These are phyloP conservation scores for Tetrapisispora fleetii DNA, from an alignment of 805 yeast genomes.

Conservation along the genomic window DNA sequence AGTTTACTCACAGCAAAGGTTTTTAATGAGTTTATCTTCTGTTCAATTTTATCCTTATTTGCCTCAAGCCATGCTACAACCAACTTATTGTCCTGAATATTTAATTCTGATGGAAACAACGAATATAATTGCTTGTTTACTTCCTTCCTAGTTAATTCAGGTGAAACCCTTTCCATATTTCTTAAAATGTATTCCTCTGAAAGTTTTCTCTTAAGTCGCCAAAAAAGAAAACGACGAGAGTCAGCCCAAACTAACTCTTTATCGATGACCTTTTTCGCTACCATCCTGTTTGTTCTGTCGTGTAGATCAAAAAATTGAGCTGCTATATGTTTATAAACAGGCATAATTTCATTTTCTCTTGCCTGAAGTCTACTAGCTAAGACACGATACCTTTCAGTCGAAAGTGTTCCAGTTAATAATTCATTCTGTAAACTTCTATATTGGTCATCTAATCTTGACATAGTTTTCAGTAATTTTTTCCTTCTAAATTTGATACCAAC, in stretches of 20 bases:
- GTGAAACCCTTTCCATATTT: constrained; percentile 54
- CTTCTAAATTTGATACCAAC: constrained; percentile 96
- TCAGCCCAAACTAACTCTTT: constrained; percentile 78
- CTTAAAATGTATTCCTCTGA: constrained; percentile 81
- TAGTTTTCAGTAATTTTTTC: constrained; percentile 78
- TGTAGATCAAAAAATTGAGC: constrained; percentile 97
- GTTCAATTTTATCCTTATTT: constrained; percentile 53
- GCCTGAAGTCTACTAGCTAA: constrained; percentile 56
- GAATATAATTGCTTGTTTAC: constrained; percentile 76
- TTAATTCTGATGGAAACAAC: constrained; percentile 67
- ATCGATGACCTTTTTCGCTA: constrained; percentile 83
- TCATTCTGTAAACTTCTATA: constrained; percentile 60
- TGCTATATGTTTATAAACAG: constrained; percentile 84
- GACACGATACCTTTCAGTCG: constrained; percentile 56
- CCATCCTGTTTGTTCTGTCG: constrained; percentile 94
- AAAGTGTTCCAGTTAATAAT: constrained; percentile 42
- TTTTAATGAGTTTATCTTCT: constrained; percentile 51
- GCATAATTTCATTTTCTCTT: constrained; percentile 73
- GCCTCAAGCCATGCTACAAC: constrained; percentile 82
- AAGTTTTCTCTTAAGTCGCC: constrained; percentile 94
- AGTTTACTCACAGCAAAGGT: constrained; percentile 55
- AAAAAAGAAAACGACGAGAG: constrained; percentile 93
- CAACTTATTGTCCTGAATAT: constrained; percentile 59
- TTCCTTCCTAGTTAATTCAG: constrained; percentile 58
- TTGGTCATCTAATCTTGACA: constrained; percentile 75